Percentiles rank a stretch among this genome's conserved stretches.
Conservation (phyloP, 495 filamentous ascomycete genomes). For the Penicillium chermesinum region DNA sequence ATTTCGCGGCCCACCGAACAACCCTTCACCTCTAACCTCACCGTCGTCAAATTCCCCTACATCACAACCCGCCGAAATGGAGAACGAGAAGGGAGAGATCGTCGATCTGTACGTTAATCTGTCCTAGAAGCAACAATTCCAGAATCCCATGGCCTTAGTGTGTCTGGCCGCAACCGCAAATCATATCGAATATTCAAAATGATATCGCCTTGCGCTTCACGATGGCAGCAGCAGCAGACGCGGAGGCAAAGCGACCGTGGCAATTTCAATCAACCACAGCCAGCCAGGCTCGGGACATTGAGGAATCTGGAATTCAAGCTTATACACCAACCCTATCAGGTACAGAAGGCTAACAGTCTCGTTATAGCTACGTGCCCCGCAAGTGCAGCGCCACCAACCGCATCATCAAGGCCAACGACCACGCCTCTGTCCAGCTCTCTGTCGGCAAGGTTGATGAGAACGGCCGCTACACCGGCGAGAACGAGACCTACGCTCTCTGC, state of each 20-base stretch:
- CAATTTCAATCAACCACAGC: background rate
- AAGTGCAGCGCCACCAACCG: slow-evolving; percentile 94
- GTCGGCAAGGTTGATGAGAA: slow-evolving; percentile 94
- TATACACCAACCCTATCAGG: slow-evolving; percentile 3
- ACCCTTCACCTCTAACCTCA: slow-evolving; percentile 34
- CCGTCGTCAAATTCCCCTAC: slow-evolving; percentile 39
- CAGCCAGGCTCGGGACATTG: slow-evolving; percentile 4
- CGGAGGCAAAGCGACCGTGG: background rate
- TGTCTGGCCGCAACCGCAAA: slow-evolving; percentile 16
- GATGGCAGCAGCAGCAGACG: background rate
- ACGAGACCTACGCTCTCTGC: slow-evolving; percentile 93
- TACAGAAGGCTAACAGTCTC: slow-evolving; percentile 20
- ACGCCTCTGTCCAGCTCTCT: slow-evolving; percentile 84
- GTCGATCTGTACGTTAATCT: slow-evolving; percentile 81
- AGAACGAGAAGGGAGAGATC: slow-evolving; percentile 97
- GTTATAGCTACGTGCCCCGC: slow-evolving; percentile 88
- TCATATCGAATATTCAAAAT: slow-evolving; percentile 5
- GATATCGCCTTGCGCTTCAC: background rate
- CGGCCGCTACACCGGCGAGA: slow-evolving; percentile 94
- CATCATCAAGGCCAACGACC: slow-evolving; percentile 99
- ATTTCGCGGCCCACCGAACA: slow-evolving; percentile 23
- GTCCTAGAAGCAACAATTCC: slow-evolving; percentile 8
- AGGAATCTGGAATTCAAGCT: slow-evolving; percentile 2
- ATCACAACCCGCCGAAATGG: slow-evolving; percentile 61
- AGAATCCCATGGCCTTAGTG: slow-evolving; percentile 15